phyloP scores from a whole-genome alignment of 2,329 filamentous ascomycete species.

The Hymenoscyphus fraxineus region DNA sequence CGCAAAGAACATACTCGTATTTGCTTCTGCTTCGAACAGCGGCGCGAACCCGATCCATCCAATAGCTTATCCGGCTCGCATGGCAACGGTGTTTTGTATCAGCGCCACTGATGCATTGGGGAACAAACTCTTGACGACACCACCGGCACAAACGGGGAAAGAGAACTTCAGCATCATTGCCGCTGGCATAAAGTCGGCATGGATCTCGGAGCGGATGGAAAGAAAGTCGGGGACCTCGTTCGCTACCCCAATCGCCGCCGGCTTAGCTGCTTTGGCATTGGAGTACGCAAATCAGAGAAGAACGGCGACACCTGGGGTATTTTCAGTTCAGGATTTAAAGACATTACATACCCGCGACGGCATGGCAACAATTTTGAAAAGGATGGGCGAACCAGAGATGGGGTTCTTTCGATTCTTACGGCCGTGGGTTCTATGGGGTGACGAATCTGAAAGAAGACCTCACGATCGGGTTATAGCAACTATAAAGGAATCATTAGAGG shows the following conservation, averaged over 20 bases:
- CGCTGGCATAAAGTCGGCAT: conserved; percentile 24
- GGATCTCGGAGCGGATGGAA: conserved; percentile 13
- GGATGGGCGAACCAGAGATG: no score
- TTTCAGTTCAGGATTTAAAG: no score
- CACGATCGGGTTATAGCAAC: no score
- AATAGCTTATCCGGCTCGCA: conserved; percentile 21
- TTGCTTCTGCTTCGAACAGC: conserved; percentile 24
- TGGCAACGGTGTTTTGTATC: conserved; percentile 20
- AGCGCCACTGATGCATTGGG: conserved; percentile 19
- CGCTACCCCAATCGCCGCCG: conserved; percentile 28
- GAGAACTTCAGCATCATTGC: conserved; percentile 29
- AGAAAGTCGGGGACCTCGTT: conserved; percentile 27
- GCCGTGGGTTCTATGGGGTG: no score
- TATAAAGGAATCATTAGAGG: no score
- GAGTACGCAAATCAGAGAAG: no score
- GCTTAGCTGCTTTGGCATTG: conserved; percentile 25
- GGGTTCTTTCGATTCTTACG: no score
- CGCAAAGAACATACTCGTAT: conserved; percentile 15
- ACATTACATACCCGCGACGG: no score
- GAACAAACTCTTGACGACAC: conserved; percentile 20
- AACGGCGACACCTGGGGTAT: no score
- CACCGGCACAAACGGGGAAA: conserved; percentile 8
- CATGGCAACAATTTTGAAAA: no score
- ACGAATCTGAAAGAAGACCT: no score
- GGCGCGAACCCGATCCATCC: conserved; percentile 12